Evolutionary conservation across 2,329 filamentous ascomycete genomes (phyloP), one percentile per base, ranked within the genome.

Genomic region (Botrytis elliptica): DNA sequence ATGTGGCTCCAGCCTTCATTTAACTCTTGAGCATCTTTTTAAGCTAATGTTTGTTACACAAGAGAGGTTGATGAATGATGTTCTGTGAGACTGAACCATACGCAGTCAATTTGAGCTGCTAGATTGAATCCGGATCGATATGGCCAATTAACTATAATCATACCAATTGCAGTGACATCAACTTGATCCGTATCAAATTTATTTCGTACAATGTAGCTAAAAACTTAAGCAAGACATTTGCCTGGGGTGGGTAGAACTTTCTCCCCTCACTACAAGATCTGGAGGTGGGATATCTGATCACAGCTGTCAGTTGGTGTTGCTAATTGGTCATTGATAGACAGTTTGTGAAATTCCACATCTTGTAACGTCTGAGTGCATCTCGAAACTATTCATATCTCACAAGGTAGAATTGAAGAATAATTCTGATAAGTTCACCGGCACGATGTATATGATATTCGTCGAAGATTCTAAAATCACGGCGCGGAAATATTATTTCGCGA

Each of bases 401-500:
- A 8, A 38, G 36, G 10, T 60, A 60, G 29, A 10, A 38, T 36
- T 36, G 3, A 29, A 36, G 14, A 12, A 66, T 22, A 46, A 49
- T 16, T 7, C 33, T 18, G 29, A 18, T 9, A 25, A 49, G 29
- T 66, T 38, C n/a, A 59, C n/a, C 33, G 29, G n/a, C 8, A 16
- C 20, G 25, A 8, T 52, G 1, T 18, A 33, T 3, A 25, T 33
- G 25, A 20, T 52, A 7, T n/a, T 52, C 18, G 25, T 68, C 4
- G 18, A 57, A 57, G 10, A 57, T 36, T 20, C 20, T 18, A 20
- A 67, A 67, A 52, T 38, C 46, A 12, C 33, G 49, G 66, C 10
- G 36, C 66, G 49, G 66, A 68, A 22, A 68, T 57, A 57, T 42
- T 38, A 42, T 68, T 68, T 68, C 29, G 49, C 66, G 66, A 20